phyloP scores from a whole-genome alignment of 2,329 filamentous ascomycete species.

The Sporothrix brasiliensis region DNA sequence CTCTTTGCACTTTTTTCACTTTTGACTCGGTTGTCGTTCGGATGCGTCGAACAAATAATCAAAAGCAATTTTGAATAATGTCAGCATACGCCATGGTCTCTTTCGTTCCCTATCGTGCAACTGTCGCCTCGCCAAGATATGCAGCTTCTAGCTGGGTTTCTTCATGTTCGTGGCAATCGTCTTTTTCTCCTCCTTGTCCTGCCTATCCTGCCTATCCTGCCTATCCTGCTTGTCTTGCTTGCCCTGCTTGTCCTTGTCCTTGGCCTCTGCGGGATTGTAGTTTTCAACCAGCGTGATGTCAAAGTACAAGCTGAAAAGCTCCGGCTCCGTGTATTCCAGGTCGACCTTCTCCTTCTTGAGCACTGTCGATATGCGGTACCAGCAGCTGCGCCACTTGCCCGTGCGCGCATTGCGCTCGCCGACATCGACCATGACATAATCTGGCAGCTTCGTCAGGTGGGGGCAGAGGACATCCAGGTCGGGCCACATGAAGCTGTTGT shows the following conservation, averaged over 20 bases:
- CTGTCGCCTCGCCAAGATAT: not conserved
- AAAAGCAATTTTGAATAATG: not conserved
- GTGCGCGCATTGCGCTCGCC: not conserved
- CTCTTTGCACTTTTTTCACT: not conserved
- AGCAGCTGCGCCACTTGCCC: constrained; percentile 16
- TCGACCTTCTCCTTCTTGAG: constrained; percentile 16
- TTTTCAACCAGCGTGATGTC: constrained; percentile 8
- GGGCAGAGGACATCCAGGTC: constrained; percentile 27
- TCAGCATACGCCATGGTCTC: not conserved
- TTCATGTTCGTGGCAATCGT: not conserved
- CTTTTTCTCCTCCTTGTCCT: not conserved
- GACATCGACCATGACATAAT: constrained; percentile 10
- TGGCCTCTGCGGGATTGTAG: not conserved
- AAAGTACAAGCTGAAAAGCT: constrained; percentile 27
- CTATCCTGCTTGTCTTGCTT: not conserved
- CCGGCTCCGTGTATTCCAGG: not conserved
- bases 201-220: not conserved
- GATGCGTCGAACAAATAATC: not conserved
- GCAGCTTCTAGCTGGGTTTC: not conserved
- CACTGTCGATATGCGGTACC: constrained; percentile 24
- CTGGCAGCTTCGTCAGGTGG: not conserved
- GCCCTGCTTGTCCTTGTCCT: not conserved
- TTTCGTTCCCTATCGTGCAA: not conserved
- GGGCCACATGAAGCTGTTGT: constrained; percentile 30
- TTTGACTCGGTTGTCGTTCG: not conserved